These are phyloP conservation scores for Lasiodiplodia sp. DNA, from an alignment of 2,329 filamentous ascomycete species.

Conservation along the genomic window DNA sequence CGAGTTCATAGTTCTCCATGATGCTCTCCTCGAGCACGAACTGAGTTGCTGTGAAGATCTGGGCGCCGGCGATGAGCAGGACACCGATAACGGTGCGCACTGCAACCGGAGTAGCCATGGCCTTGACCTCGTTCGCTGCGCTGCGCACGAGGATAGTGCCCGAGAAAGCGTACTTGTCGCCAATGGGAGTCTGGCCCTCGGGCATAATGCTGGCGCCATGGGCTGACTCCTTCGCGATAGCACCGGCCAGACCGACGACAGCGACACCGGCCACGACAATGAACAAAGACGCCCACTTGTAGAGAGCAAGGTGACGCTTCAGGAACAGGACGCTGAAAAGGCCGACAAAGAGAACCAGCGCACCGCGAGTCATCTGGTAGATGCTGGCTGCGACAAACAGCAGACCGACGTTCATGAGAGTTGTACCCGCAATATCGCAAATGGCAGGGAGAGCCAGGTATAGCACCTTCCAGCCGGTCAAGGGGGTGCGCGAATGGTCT, in stretches of 20 bases:
- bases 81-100: slow-evolving; percentile 81
- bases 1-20: slow-evolving; percentile 77
- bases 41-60: slow-evolving; percentile 96
- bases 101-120: slow-evolving; percentile 60
- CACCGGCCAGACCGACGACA: slow-evolving; percentile 87
- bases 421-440: slow-evolving; percentile 94
- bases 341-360: slow-evolving; percentile 93
- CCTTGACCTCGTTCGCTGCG: slow-evolving; percentile 7
- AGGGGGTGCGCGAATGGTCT: slow-evolving; percentile 63
- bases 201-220: slow-evolving; percentile 30
- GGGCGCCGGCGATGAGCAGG: slow-evolving; percentile 87
- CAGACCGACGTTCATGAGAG: slow-evolving; percentile 94
- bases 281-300: slow-evolving; percentile 89
- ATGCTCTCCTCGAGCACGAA: slow-evolving; percentile 97
- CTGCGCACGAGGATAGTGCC: slow-evolving; percentile 27
- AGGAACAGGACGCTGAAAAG: slow-evolving; percentile 94
- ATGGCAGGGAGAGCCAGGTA: slow-evolving; percentile 85
- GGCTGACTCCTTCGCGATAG: slow-evolving; percentile 70
- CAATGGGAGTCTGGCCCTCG: slow-evolving; percentile 12
- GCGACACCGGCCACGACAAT: slow-evolving; percentile 89
- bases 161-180: slow-evolving; percentile 17
- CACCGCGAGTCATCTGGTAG: slow-evolving; percentile 98
- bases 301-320: slow-evolving; percentile 77
- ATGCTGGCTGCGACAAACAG: slow-evolving; percentile 94
- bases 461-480: slow-evolving; percentile 74